Evolutionary conservation across 306 rosid genomes (phyloP).

Genomic region (Prunus salicina): DNA sequence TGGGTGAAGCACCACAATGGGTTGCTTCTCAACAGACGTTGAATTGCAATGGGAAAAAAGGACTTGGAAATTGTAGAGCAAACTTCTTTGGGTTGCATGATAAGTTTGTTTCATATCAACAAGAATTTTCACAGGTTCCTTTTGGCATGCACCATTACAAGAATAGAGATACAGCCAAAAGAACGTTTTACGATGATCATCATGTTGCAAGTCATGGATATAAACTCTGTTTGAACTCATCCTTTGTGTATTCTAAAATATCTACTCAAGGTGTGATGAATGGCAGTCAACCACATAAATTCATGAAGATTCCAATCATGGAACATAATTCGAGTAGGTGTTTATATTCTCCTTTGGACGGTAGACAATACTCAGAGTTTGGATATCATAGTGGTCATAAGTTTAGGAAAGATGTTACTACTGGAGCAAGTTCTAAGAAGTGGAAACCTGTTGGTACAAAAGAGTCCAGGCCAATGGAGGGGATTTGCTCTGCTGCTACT

Average conservation of each 20-base stretch:
- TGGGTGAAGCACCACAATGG: not conserved
- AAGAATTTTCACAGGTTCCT: not conserved
- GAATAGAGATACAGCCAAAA: not conserved
- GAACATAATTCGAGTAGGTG: not conserved
- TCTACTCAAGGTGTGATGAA: not conserved
- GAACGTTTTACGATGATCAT: slow-evolving; percentile 4
- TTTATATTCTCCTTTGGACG: not conserved
- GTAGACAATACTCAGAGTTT: not conserved
- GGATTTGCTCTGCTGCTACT: slow-evolving; percentile 1
- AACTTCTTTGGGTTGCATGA: too few relatives aligned
- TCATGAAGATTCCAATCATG: slow-evolving; percentile 6
- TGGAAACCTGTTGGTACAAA: slow-evolving; percentile 5
- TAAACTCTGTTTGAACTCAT: not conserved
- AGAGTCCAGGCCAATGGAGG: slow-evolving; percentile 2
- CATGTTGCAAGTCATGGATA: not conserved
- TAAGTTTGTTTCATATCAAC: too few relatives aligned
- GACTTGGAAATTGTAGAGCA: not conserved
- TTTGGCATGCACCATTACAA: not conserved
- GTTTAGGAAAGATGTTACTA: not conserved
- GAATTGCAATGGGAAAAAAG: not conserved
- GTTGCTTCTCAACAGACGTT: slow-evolving; percentile 10
- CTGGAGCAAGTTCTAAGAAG: not conserved
- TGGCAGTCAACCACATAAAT: not conserved
- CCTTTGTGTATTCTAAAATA: too few relatives aligned
- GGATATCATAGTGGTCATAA: not conserved